Base-by-base conservation (phyloP, 345 rosid genomes). In the Chamaenerion angustifolium region DNA sequence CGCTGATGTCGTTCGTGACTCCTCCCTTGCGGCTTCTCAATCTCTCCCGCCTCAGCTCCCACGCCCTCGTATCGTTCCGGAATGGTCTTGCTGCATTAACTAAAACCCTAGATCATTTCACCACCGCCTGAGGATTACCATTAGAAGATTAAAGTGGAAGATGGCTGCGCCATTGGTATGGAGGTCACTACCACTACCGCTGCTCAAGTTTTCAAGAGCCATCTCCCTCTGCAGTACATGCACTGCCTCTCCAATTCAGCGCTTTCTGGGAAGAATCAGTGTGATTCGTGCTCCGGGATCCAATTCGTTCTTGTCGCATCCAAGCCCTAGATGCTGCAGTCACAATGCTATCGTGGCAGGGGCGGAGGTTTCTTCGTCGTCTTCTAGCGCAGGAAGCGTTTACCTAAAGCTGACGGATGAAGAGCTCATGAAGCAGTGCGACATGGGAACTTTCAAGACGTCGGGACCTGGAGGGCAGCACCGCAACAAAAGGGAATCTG, bases 391-490 rank as follows among this genome's bases (percentile, higher is more conserved):
- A 1, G 40, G 55, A 46, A 25, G 58, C 0, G 72, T 65, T 46
- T 77, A 71, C 71, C 49, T 87, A 67, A 73, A 72, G 16, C 58
- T 71, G 54, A 76, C 61, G 13, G 88, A 92, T 48, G 89, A 75
- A 23, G 93, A 84, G 55, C 73, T 92, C 56, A 79, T 84, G 82
- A 78, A 64, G 54, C 82, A 84, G 54, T 92, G 96, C 61, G 76
- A 76, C 51, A 67, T 84, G 67, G 74, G 46, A 48, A 84, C 82
- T 0, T 92, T 75, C 59, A 84, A 79, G 65, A 64, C 86, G 4
- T 87, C 95, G 13, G 95, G 96, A 0, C 95, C 93, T 0, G 98
- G 96, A 12, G 96, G 98, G 37, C 98, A 92, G 58, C 98, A 87
- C 79, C 81, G 98, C 35, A 92, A 92, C 72, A 92, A 92, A 54